These are phyloP conservation scores for Garcia nutans DNA, from an alignment of 345 rosid genomes.

Conservation along the genomic window DNA sequence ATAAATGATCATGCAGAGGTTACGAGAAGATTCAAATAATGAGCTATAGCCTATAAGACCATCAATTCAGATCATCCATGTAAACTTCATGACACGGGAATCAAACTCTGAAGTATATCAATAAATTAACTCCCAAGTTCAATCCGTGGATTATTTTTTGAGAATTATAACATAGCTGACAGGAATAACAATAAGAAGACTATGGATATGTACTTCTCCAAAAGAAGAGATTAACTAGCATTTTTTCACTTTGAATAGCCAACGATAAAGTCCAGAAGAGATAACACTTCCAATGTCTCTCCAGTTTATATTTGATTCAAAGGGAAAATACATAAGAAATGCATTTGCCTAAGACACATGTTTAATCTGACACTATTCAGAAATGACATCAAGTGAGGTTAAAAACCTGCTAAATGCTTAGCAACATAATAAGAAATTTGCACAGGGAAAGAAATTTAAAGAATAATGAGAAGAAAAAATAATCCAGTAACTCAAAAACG, in stretches of 20 bases:
- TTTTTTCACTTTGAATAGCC: neutral
- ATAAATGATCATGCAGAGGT: neutral
- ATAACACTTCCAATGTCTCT: neutral
- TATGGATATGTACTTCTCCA: too few relatives aligned
- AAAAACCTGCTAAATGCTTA: neutral
- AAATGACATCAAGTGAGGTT: neutral
- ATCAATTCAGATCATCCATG: neutral
- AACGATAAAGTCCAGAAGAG: neutral
- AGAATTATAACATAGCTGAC: neutral
- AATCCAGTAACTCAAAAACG: neutral
- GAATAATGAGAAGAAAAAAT: neutral
- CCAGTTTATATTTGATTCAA: constrained; percentile 11
- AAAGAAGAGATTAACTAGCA: neutral
- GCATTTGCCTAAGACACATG: neutral
- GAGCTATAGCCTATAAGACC: neutral
- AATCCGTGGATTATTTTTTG: neutral
- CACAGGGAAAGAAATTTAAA: neutral
- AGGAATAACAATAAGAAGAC: neutral
- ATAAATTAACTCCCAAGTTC: neutral
- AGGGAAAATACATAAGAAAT: neutral
- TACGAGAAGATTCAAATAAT: neutral
- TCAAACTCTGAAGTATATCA: neutral
- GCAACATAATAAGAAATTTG: neutral
- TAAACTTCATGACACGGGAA: neutral
- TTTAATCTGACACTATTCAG: neutral